These are phyloP conservation scores for Ophiocordyceps camponoti-rufipedis DNA, from an alignment of 2,329 filamentous ascomycete genomes.

Conservation along the genomic window DNA sequence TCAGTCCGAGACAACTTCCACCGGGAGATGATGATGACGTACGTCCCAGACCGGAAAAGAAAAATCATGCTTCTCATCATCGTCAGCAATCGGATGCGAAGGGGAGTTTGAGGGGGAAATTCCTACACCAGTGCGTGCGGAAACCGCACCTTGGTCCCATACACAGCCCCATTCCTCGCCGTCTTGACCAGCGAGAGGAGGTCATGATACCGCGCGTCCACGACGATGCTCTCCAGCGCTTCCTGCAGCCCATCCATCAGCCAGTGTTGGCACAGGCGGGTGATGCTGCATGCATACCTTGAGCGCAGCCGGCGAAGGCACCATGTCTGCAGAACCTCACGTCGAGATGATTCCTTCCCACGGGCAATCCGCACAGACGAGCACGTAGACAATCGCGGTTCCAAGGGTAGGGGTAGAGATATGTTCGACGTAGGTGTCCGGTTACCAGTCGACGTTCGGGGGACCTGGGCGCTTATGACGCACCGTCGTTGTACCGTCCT, in stretches of 20 bases:
- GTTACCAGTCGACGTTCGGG: neutral
- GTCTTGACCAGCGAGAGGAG: conserved; percentile 75
- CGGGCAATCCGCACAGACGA: too few species aligned
- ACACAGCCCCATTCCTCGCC: conserved; percentile 90
- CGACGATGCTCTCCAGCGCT: conserved; percentile 54
- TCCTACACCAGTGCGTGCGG: conserved; percentile 76
- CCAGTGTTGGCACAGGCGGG: too few species aligned
- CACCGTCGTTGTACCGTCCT: neutral
- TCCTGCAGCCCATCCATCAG: conserved; percentile 25
- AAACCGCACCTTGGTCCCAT: conserved; percentile 94
- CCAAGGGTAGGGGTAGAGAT: neutral
- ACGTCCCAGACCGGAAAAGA: conserved; percentile 83
- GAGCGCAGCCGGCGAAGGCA: conserved; percentile 6
- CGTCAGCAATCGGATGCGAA: conserved; percentile 1
- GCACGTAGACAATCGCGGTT: too few species aligned
- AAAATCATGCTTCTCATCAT: conserved; percentile 60
- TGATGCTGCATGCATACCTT: conserved; percentile 5
- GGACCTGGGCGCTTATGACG: neutral
- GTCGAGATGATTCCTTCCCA: too few species aligned
- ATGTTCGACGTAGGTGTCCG: neutral
- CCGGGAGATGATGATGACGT: conserved; percentile 6
- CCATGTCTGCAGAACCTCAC: conserved; percentile 2
- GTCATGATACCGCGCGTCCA: conserved; percentile 74
- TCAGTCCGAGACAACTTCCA: neutral
- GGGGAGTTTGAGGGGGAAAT: too few species aligned